Evolutionary conservation across 1,284 basidiomycete genomes (phyloP).

Genomic region (Naganishia cerealis): DNA sequence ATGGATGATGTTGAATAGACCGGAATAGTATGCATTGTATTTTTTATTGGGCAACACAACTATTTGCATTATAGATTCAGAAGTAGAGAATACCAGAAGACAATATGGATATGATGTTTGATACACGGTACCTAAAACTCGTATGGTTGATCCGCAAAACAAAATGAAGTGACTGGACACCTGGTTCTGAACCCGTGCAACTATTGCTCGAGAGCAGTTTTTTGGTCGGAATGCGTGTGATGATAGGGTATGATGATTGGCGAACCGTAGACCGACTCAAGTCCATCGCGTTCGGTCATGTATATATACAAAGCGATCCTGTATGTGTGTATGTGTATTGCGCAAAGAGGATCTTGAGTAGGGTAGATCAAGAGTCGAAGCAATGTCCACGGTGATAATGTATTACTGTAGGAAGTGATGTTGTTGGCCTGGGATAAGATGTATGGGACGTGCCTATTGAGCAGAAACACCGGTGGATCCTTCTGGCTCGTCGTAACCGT

Average conservation of each 20-base stretch:
- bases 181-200: neutral
- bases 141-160: neutral
- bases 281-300: constrained; percentile 2
- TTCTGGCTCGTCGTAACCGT: constrained; percentile 26
- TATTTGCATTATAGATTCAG: no score
- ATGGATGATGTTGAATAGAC: constrained; percentile 17
- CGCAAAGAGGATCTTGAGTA: neutral
- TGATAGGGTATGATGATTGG: constrained; percentile 14
- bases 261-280: neutral
- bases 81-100: neutral
- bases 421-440: neutral
- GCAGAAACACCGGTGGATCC: neutral
- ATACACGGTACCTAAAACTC: constrained; percentile 4
- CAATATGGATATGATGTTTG: neutral
- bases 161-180: neutral
- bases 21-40: neutral
- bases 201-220: neutral
- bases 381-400: constrained; percentile 11
- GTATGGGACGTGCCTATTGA: neutral
- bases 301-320: constrained; percentile 22
- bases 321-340: neutral
- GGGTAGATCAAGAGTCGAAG: constrained; percentile 2
- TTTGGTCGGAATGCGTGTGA: neutral
- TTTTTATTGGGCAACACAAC: no score
- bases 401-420: neutral